phyloP scores from a whole-genome alignment of 2,329 filamentous ascomycete species.

The Trichocomaceae sp. region DNA sequence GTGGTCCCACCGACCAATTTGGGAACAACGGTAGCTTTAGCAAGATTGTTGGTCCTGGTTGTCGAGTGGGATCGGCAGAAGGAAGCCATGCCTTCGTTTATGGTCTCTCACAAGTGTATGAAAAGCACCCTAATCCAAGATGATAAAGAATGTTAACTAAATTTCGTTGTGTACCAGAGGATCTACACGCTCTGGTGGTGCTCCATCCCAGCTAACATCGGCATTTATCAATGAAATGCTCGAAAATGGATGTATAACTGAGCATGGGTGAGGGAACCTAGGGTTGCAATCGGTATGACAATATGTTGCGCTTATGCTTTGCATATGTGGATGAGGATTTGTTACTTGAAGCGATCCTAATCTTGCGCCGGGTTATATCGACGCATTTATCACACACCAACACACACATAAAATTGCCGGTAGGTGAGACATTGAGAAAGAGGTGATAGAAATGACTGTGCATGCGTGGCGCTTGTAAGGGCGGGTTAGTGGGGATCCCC shows the following conservation, averaged over 20 bases:
- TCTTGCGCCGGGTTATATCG: background rate
- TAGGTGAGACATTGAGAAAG: no score
- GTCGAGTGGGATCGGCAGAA: conserved; percentile 66
- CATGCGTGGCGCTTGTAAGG: no score
- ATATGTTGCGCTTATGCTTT: conserved; percentile 3
- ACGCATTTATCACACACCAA: background rate
- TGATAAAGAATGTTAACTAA: background rate
- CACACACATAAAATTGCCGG: no score
- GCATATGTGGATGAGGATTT: background rate
- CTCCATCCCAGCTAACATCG: background rate
- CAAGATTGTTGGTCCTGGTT: conserved; percentile 73
- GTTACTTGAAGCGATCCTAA: background rate
- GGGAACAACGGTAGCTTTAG: conserved; percentile 84
- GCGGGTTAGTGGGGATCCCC: no score
- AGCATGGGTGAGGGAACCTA: background rate
- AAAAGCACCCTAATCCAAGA: background rate
- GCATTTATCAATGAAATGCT: conserved; percentile 4
- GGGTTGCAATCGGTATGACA: background rate
- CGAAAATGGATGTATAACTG: background rate
- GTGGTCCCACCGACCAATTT: conserved; percentile 53
- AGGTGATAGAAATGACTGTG: no score
- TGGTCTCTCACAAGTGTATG: background rate
- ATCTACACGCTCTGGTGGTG: background rate
- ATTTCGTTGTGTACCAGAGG: background rate
- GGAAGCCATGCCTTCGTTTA: background rate